Conservation (phyloP, 164 flowering plant genomes). For the Kingdonia uniflora region DNA sequence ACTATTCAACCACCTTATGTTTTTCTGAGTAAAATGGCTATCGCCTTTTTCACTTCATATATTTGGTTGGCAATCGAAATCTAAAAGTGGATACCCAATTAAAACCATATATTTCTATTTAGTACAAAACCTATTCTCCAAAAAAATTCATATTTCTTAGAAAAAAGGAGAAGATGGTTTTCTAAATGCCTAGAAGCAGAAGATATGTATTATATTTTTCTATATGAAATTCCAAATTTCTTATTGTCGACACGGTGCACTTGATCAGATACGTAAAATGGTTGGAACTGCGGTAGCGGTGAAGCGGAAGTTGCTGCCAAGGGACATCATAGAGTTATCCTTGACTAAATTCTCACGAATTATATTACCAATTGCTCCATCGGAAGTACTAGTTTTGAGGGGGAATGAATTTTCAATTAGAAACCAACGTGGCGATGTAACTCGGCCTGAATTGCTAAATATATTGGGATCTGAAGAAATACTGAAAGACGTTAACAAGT, state of each 20-base stretch:
- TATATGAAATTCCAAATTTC: not conserved
- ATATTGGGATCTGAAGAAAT: slow-evolving; percentile 61
- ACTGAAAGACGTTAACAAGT: slow-evolving; percentile 40
- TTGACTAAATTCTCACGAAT: slow-evolving; percentile 68
- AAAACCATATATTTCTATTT: no score
- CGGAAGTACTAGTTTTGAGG: slow-evolving; percentile 70
- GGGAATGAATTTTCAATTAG: slow-evolving; percentile 46
- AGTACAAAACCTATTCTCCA: no score
- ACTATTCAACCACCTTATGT: no score
- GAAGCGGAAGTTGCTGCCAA: slow-evolving; percentile 65
- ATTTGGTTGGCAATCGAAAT: no score
- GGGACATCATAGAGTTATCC: slow-evolving; percentile 60
- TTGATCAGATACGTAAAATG: slow-evolving; percentile 88
- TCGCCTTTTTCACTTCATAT: no score
- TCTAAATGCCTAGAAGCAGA: no score
- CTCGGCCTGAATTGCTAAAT: slow-evolving; percentile 48
- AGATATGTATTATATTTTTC: no score
- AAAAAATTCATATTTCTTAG: no score
- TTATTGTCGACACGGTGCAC: not conserved
- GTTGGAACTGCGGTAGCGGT: slow-evolving; percentile 90
- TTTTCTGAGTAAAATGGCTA: no score
- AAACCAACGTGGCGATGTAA: slow-evolving; percentile 27
- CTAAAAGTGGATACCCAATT: no score
- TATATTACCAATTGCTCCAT: slow-evolving; percentile 81
- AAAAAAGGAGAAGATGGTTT: no score